A percentile compares a stretch with the other conserved stretches of the same genome.
Evolutionary conservation across 2,329 filamentous ascomycete species (phyloP).

Genomic region (Sarocladium strictum): DNA sequence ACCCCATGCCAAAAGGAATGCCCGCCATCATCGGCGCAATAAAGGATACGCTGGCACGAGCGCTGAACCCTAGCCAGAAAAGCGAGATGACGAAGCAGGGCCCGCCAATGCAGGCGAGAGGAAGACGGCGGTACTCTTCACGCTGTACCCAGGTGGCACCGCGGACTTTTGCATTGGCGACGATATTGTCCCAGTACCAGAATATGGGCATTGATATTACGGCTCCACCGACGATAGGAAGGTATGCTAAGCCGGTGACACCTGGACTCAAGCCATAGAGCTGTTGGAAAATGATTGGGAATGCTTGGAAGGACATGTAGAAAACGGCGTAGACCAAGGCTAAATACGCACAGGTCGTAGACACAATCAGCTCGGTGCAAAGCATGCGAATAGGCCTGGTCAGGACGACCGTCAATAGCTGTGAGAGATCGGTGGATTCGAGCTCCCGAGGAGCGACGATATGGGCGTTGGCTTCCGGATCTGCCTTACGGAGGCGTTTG

Average conservation of each 20-base stretch:
- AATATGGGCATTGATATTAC: constrained; percentile 54
- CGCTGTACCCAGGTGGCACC: constrained; percentile 51
- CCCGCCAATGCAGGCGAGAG: constrained; percentile 64
- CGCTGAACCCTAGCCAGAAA: constrained; percentile 59
- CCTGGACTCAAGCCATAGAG: constrained; percentile 60
- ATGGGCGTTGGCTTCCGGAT: constrained; percentile 30
- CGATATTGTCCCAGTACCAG: constrained; percentile 57
- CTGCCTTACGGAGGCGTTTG: constrained; percentile 46
- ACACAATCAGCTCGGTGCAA: constrained; percentile 65
- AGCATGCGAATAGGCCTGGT: constrained; percentile 69
- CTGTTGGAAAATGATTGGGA: constrained; percentile 60
- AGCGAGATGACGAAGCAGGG: constrained; percentile 52
- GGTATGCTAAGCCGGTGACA: constrained; percentile 59
- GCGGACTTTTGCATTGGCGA: constrained; percentile 43
- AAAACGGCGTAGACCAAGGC: constrained; percentile 62
- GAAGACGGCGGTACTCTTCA: constrained; percentile 64
- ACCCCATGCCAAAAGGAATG: constrained; percentile 55
- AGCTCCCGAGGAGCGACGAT: constrained; percentile 59
- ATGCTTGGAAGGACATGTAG: constrained; percentile 72
- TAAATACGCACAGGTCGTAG: constrained; percentile 63
- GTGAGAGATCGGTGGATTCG: constrained; percentile 48
- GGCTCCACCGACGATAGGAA: constrained; percentile 62
- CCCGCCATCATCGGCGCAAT: constrained; percentile 54
- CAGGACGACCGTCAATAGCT: constrained; percentile 63
- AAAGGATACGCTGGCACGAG: constrained; percentile 41